Percentiles rank a stretch among this genome's conserved stretches.
Evolutionary conservation across 208 protist species (phyloP).

Genomic region (Crithidia expoeki): DNA sequence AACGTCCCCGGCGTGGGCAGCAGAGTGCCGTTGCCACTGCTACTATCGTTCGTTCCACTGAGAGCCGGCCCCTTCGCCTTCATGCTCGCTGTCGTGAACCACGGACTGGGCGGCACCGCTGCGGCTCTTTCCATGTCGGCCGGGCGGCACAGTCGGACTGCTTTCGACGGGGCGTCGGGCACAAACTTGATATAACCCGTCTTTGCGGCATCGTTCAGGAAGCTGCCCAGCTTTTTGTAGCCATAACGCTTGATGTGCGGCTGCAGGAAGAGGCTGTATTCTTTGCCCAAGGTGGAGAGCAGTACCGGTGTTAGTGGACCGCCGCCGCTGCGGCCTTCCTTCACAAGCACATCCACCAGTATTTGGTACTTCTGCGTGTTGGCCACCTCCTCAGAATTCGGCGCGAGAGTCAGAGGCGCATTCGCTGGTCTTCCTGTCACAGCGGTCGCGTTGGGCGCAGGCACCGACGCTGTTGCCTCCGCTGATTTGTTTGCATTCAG

Average conservation of each 20-base stretch:
- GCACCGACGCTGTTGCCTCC: background rate
- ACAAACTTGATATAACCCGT: slow-evolving; percentile 73
- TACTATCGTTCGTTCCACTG: too few species aligned
- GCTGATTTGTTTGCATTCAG: background rate
- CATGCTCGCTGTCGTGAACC: slow-evolving; percentile 60
- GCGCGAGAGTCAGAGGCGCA: background rate
- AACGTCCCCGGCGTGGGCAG: slow-evolving; percentile 42
- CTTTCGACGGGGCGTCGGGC: slow-evolving; percentile 71
- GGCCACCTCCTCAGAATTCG: slow-evolving; percentile 15
- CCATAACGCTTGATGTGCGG: slow-evolving; percentile 55
- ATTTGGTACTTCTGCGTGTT: slow-evolving; percentile 33
- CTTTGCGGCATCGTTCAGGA: slow-evolving; percentile 74
- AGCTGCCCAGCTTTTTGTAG: slow-evolving; percentile 84
- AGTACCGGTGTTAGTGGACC: slow-evolving; percentile 62
- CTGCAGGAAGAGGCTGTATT: slow-evolving; percentile 72
- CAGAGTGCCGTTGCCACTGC: slow-evolving; percentile 1
- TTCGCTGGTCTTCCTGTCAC: background rate
- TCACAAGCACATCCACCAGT: slow-evolving; percentile 73
- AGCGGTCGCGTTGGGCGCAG: background rate
- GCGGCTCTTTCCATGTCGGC: slow-evolving; percentile 61
- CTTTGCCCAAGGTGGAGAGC: slow-evolving; percentile 89
- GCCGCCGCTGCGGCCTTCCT: slow-evolving; percentile 55
- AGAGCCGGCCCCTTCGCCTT: slow-evolving; percentile 5
- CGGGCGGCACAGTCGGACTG: slow-evolving; percentile 58
- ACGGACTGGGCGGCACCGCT: slow-evolving; percentile 51